A percentile compares a stretch with the other conserved stretches of the same genome.
Conservation (phyloP, 768 basidiomycete species). For the Thelephora ganbajun region DNA sequence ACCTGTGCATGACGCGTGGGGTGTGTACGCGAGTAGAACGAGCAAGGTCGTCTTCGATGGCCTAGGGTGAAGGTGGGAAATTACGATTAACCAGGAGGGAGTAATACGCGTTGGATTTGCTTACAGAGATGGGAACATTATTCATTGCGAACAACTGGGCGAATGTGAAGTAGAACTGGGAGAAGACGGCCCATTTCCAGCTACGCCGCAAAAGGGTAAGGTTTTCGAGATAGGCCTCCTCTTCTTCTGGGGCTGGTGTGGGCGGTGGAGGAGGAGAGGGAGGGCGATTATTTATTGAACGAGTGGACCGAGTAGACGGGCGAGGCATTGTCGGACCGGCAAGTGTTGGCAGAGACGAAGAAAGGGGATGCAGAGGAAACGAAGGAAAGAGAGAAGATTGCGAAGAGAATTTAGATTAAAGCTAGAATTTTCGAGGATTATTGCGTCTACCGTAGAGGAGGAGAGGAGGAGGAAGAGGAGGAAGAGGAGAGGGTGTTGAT, state of each 20-base stretch:
- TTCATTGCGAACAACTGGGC: conserved; percentile 54
- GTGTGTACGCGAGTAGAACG: conserved; percentile 44
- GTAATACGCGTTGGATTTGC: conserved; percentile 11
- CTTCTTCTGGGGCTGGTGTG: conserved; percentile 3
- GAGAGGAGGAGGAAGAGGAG: no score
- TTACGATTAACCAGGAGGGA: not conserved
- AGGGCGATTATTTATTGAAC: conserved; percentile 1
- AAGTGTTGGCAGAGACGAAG: no score
- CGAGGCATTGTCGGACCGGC: no score
- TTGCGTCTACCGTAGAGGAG: no score
- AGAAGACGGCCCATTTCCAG: conserved; percentile 90
- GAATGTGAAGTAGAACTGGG: conserved; percentile 85
- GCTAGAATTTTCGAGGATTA: no score
- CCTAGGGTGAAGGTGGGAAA: conserved; percentile 27
- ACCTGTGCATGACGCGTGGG: conserved; percentile 59
- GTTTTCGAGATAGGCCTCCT: conserved; percentile 17
- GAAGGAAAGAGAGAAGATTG: no score
- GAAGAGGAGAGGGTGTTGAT: no score
- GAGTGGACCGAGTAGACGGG: no score
- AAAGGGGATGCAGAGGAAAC: no score
- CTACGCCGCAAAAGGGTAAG: conserved; percentile 50
- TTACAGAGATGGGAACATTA: conserved; percentile 55
- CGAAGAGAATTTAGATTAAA: no score
- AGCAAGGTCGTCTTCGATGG: conserved; percentile 66
- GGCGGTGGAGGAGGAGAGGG: conserved; percentile 6